phyloP scores from a whole-genome alignment of 805 yeast genomes.

The Yarrowia sp. region DNA sequence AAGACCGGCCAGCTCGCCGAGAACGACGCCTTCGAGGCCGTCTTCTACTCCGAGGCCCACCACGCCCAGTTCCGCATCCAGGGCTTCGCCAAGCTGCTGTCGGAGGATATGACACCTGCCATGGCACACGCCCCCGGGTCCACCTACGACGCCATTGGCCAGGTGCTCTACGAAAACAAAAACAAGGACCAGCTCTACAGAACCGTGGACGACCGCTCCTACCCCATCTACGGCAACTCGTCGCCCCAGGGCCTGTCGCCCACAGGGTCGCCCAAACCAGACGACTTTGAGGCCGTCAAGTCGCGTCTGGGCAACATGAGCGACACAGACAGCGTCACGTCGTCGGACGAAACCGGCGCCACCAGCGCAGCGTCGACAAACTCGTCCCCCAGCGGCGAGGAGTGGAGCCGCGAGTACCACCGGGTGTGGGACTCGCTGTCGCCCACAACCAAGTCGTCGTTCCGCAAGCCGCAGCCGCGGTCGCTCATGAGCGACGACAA shows the following conservation, averaged over 20 bases:
- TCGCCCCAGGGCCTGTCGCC: constrained; percentile 28
- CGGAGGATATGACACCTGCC: constrained; percentile 44
- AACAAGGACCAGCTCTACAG: constrained; percentile 37
- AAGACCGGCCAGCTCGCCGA: constrained; percentile 60
- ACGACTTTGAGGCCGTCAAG: constrained; percentile 37
- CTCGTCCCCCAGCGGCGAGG: constrained; percentile 61
- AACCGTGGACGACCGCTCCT: constrained; percentile 26
- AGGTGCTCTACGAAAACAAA: constrained; percentile 37
- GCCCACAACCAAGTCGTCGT: constrained; percentile 65
- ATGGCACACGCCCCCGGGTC: constrained; percentile 39
- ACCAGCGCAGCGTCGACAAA: constrained; percentile 16
- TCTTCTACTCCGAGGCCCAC: constrained; percentile 69
- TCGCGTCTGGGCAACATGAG: constrained; percentile 35
- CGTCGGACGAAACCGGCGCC: constrained; percentile 29
- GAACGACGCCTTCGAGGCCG: constrained; percentile 70
- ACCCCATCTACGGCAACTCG: constrained; percentile 29
- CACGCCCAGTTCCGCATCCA: constrained; percentile 75
- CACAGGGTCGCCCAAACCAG: constrained; percentile 18
- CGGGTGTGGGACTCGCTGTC: constrained; percentile 71
- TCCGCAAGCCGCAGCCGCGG: constrained; percentile 79
- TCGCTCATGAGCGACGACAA: constrained; percentile 61
- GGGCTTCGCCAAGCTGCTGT: constrained; percentile 65
- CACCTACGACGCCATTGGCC: constrained; percentile 40
- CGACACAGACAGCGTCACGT: constrained; percentile 17
- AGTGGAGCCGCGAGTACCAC: constrained; percentile 70